phyloP scores from a whole-genome alignment of 139 green algal species.

The Chara braunii region DNA sequence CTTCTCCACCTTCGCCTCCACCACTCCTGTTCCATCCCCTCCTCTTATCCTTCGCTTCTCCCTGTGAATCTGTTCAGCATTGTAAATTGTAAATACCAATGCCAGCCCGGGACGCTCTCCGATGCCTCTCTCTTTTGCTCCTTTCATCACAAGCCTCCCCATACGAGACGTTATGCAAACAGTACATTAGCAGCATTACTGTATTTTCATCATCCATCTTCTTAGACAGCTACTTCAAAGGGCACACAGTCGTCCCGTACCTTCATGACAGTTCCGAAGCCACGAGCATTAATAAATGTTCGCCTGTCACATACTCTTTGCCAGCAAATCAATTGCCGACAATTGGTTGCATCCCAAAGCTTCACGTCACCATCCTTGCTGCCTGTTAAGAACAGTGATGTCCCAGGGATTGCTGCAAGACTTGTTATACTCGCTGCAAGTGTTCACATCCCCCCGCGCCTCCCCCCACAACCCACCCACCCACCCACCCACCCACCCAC shows the following conservation, averaged over 20 bases:
- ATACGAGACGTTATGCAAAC: not conserved
- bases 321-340: constrained; percentile 13
- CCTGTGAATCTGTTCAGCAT: not conserved
- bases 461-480: no score
- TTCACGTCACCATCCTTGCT: constrained; percentile 42
- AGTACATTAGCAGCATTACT: constrained; percentile 12
- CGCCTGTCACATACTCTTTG: constrained; percentile 15
- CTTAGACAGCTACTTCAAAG: not conserved
- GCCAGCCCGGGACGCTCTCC: not conserved
- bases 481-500: no score
- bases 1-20: no score
- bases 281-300: constrained; percentile 38
- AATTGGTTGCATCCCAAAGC: constrained; percentile 31
- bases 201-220: not conserved
- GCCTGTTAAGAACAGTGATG: constrained; percentile 24
- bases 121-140: not conserved
- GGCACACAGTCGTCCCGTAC: not conserved
- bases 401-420: constrained; percentile 9
- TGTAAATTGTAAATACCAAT: not conserved
- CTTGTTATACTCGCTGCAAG: constrained; percentile 14
- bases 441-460: no score
- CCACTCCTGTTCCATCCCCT: no score
- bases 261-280: constrained; percentile 34
- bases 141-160: not conserved
- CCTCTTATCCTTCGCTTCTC: no score